phyloP scores from a whole-genome alignment of 805 yeast genomes.

The Candida rishiriensis region DNA sequence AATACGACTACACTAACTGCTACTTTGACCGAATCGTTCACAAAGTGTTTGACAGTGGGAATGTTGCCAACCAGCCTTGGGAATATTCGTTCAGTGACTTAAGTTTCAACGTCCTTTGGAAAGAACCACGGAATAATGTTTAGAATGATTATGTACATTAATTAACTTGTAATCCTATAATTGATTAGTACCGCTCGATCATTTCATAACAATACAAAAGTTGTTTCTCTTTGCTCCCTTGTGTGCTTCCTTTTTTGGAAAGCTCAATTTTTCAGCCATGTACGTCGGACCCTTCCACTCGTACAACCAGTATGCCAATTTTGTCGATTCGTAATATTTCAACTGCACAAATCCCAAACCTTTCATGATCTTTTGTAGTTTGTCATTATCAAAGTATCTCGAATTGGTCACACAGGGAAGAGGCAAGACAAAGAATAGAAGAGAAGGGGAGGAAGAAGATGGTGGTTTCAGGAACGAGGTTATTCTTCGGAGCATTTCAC shows the following conservation, averaged over 20 bases:
- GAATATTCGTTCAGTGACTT: conserved; percentile 26
- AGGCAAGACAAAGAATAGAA: conserved; percentile 79
- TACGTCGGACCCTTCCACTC: conserved; percentile 37
- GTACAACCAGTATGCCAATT: conserved; percentile 70
- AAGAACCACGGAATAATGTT: background rate
- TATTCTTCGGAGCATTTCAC: conserved; percentile 68
- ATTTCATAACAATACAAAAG: conserved; percentile 47
- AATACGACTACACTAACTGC: conserved; percentile 12
- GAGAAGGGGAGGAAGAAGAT: conserved; percentile 20
- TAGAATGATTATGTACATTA: background rate
- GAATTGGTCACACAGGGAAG: conserved; percentile 83
- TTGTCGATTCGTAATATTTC: conserved; percentile 54
- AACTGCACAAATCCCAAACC: conserved; percentile 54
- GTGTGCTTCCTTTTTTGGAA: conserved; percentile 45
- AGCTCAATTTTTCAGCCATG: conserved; percentile 9
- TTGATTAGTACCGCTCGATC: background rate
- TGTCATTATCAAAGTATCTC: conserved; percentile 57
- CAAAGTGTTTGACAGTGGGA: conserved; percentile 3
- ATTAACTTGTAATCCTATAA: background rate
- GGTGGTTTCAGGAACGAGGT: conserved; percentile 50
- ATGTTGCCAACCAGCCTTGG: conserved; percentile 17
- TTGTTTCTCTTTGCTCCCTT: conserved; percentile 64
- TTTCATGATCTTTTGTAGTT: conserved; percentile 42
- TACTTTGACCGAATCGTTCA: conserved; percentile 11
- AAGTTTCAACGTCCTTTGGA: conserved; percentile 9